Conservation (phyloP, 371 early-diverging fungal species). For the Mortierella sp. region DNA sequence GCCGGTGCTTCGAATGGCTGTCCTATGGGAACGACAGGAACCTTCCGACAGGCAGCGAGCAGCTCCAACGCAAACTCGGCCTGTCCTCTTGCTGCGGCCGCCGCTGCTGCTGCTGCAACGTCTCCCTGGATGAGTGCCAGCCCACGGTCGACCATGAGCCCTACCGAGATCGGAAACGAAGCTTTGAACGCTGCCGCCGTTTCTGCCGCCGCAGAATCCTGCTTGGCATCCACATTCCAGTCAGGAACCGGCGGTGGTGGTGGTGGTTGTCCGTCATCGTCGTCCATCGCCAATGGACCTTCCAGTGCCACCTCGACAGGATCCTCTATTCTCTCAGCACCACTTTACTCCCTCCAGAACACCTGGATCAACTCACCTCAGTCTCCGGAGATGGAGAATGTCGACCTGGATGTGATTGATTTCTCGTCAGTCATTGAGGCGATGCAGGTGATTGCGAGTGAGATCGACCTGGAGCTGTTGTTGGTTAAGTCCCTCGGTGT, state of each 20-base stretch:
- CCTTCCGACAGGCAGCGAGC: not conserved
- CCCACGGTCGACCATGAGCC: constrained; percentile 30
- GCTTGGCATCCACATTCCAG: constrained; percentile 17
- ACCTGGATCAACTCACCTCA: constrained; percentile 33
- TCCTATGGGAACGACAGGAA: not conserved
- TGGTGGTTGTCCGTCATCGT: not conserved
- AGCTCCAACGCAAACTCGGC: not conserved
- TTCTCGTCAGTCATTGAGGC: constrained; percentile 57
- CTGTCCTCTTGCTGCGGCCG: not conserved
- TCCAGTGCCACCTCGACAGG: constrained; percentile 15
- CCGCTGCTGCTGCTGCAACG: not conserved
- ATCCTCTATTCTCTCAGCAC: constrained; percentile 14
- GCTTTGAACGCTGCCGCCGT: constrained; percentile 35
- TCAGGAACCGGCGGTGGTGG: not conserved
- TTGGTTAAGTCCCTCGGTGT: constrained; percentile 53
- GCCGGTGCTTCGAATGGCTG: not conserved
- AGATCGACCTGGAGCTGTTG: constrained; percentile 47
- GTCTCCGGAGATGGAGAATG: constrained; percentile 45
- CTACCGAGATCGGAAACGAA: constrained; percentile 18
- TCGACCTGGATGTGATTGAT: constrained; percentile 49
- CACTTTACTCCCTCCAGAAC: constrained; percentile 25
- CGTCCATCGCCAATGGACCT: not conserved
- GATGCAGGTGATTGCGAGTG: constrained; percentile 55
- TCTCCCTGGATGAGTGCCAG: constrained; percentile 43
- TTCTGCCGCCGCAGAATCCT: constrained; percentile 32